phyloP scores from a whole-genome alignment of 1,284 basidiomycete species.

The Puccinia horiana region DNA sequence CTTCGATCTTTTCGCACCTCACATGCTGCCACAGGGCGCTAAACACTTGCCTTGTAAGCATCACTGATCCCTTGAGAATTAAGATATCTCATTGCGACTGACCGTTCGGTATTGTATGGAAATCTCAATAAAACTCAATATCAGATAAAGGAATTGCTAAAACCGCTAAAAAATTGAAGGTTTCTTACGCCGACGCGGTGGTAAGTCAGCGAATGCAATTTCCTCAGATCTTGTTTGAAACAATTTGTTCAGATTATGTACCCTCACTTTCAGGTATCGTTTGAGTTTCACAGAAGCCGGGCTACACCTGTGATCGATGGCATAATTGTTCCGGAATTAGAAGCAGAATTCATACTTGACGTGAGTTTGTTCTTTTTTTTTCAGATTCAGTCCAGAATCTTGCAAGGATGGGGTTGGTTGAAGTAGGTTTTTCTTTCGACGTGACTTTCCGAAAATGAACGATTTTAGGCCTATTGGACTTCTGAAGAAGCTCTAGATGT shows the following conservation, averaged over 20 bases:
- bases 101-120: not conserved
- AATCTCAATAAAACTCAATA: not conserved
- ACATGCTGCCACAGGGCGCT: constrained; percentile 87
- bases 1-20: constrained; percentile 90
- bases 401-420: not conserved
- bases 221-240: not conserved
- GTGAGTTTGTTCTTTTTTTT: constrained; percentile 61
- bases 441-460: not conserved
- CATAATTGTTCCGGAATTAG: constrained; percentile 80
- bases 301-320: constrained; percentile 83
- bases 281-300: constrained; percentile 89
- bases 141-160: constrained; percentile 75
- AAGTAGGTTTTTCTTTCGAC: not conserved
- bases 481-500: constrained; percentile 75
- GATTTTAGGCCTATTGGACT: constrained; percentile 74
- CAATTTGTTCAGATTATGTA: not conserved
- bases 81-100: not conserved
- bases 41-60: constrained; percentile 74
- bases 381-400: not conserved
- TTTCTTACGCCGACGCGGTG: constrained; percentile 91
- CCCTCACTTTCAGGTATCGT: constrained; percentile 69
- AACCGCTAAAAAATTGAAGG: constrained; percentile 79
- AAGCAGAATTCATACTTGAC: constrained; percentile 75
- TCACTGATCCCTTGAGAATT: not conserved
- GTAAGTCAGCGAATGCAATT: constrained; percentile 62